Percentiles rank a stretch among this genome's conserved stretches.
These are phyloP conservation scores for Candida freyschussii DNA, from an alignment of 1,139 yeast genomes.

Conservation along the genomic window DNA sequence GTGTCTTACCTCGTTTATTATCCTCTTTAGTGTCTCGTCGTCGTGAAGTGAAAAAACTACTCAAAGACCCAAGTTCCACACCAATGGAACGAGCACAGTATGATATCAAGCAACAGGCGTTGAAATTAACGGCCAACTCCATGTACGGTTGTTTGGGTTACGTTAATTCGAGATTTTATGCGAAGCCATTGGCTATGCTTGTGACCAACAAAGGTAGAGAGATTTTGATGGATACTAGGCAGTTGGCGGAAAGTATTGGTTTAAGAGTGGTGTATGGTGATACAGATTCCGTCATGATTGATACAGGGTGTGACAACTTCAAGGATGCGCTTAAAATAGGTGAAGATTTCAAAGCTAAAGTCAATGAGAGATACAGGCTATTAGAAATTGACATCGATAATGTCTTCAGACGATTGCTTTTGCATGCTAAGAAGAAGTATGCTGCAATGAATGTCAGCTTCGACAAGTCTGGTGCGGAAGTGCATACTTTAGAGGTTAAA, in stretches of 20 bases:
- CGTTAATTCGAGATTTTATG: conserved; percentile 88
- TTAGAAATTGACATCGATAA: conserved; percentile 95
- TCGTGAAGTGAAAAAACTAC: conserved; percentile 81
- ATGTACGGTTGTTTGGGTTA: conserved; percentile 99
- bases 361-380: conserved; percentile 81
- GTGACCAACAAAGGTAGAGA: conserved; percentile 96
- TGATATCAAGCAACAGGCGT: conserved; percentile 94
- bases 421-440: conserved; percentile 96
- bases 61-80: conserved; percentile 69
- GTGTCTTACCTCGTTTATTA: conserved; percentile 82
- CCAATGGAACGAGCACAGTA: conserved; percentile 68
- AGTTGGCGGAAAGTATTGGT: conserved; percentile 79
- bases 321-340: conserved; percentile 81
- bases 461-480: conserved; percentile 45
- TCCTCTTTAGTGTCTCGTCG: conserved; percentile 87
- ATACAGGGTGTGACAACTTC: conserved; percentile 70
- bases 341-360: conserved; percentile 73
- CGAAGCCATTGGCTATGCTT: conserved; percentile 92
- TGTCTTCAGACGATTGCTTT: conserved; percentile 75
- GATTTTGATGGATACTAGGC: conserved; percentile 88
- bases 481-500: conserved; percentile 71
- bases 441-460: conserved; percentile 75
- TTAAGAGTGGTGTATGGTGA: conserved; percentile 95
- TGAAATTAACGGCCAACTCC: conserved; percentile 95
- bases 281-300: conserved; percentile 99